These are phyloP conservation scores for Pneumocystis jirovecii DNA, from an alignment of 1,139 yeast genomes.

Conservation along the genomic window DNA sequence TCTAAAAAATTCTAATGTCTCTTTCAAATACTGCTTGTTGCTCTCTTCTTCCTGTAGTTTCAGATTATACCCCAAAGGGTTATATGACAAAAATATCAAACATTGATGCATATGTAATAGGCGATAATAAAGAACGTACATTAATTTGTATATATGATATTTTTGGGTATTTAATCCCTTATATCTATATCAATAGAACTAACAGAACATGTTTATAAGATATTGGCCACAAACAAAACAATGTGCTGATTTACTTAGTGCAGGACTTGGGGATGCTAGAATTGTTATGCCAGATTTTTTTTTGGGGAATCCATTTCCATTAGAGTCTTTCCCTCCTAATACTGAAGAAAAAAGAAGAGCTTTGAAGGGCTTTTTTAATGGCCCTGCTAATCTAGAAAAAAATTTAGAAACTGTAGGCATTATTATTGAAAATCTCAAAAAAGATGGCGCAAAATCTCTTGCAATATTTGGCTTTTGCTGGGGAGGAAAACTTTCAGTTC, in stretches of 20 bases:
- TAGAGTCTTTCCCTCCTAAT: neutral
- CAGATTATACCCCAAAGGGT: neutral
- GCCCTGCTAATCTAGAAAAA: neutral
- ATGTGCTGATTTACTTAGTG: neutral
- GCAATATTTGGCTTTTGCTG: slow-evolving; percentile 4
- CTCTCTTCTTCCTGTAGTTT: neutral
- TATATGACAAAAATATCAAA: neutral
- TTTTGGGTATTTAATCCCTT: neutral
- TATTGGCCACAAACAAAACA: neutral
- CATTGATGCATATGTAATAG: neutral
- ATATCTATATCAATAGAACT: neutral
- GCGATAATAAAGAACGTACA: neutral
- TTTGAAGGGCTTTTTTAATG: neutral
- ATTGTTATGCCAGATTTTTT: slow-evolving; percentile 5
- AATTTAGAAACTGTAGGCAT: neutral
- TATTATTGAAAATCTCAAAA: neutral
- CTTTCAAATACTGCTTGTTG: neutral
- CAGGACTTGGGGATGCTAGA: neutral
- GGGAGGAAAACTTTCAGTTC: slow-evolving; percentile 1
- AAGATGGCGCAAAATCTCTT: neutral
- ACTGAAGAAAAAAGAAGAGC: neutral
- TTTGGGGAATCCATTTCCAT: neutral
- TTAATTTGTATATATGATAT: neutral
- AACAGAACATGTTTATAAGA: neutral
- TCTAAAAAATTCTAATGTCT: neutral